Base-by-base conservation (phyloP, 306 rosid species). In the Betula pendula region DNA sequence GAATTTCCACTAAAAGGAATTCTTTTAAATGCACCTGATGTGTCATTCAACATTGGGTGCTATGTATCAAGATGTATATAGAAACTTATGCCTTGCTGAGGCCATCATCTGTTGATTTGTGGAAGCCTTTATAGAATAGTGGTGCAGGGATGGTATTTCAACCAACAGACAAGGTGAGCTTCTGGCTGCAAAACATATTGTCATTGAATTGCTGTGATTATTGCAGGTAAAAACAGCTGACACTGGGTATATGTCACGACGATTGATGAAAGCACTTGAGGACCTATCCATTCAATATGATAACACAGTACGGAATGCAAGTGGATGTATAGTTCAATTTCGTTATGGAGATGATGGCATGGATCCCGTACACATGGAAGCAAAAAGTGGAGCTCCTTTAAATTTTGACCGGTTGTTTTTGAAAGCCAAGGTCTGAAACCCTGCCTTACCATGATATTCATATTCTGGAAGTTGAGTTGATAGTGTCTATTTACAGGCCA, bases 221-320 rank as follows among this genome's bases (percentile, higher is more conserved):
- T 77, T 88, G 80, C 89, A 94, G 96, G 98, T 94, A 49, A 94
- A 94, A 94, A 94, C 98, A 75, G 98, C 98, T 70, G 98, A 94
- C 63, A 92, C 97, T 55, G 98, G 98, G 58, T 94, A 94, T 75
- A 90, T 94, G 98, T 94, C 98, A 31, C 97, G 98, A 77, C 87
- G 93, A 78, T 85, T 94, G 82, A 90, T 93, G 68, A 94, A 94
- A 84, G 86, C 94, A 70, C 71, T 94, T 45, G 98, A 94, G 81
- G 98, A 94, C 68, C 81, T 94, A 75, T 90, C 84, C 80, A 81
- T 94, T 80, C 93, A 92, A 78, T 94, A 92, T 67, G 98, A 94
- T 80, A 79, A 79, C 84, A 89, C 98, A 0, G 98, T 94, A 72
- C 79, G 98, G 83, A 89, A 86, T 78, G 91, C 98, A 24, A 80